These are phyloP conservation scores for Apiospora pterosperma DNA, from an alignment of 2,329 filamentous ascomycete genomes.

Conservation along the genomic window DNA sequence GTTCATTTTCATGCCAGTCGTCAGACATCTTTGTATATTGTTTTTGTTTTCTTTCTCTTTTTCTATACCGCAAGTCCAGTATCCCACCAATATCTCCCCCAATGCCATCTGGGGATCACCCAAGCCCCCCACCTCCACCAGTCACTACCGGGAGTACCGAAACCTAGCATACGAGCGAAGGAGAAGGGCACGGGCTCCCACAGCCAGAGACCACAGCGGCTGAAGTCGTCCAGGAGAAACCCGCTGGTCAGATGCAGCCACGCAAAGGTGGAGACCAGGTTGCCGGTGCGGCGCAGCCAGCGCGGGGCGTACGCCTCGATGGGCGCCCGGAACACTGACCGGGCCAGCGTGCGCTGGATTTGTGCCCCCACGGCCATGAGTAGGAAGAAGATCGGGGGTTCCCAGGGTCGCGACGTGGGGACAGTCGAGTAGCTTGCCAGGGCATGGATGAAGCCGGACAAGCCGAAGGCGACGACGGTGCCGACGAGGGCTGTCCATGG, in stretches of 20 bases:
- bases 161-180: slow-evolving; percentile 60
- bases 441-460: slow-evolving; percentile 68
- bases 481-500: slow-evolving; percentile 29
- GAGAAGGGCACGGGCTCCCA: slow-evolving; percentile 81
- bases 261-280: slow-evolving; percentile 55
- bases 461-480: slow-evolving; percentile 54
- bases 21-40: neutral
- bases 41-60: neutral
- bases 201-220: slow-evolving; percentile 71
- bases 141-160: slow-evolving; percentile 56
- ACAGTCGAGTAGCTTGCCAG: slow-evolving; percentile 65
- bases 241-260: slow-evolving; percentile 69
- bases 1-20: neutral
- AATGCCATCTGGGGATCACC: slow-evolving; percentile 52
- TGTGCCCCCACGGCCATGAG: slow-evolving; percentile 65
- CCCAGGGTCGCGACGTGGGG: slow-evolving; percentile 47
- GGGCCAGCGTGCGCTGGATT: slow-evolving; percentile 44
- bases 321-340: neutral
- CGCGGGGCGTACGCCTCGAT: slow-evolving; percentile 34
- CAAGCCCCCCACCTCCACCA: slow-evolving; percentile 65
- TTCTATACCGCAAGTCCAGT: slow-evolving; percentile 33
- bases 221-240: slow-evolving; percentile 73
- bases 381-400: slow-evolving; percentile 67
- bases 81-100: slow-evolving; percentile 61
- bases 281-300: slow-evolving; percentile 47